A percentile compares a stretch with the other conserved stretches of the same genome.
Evolutionary conservation across 2,329 filamentous ascomycete genomes (phyloP).

Genomic region (Graphiopsis chlorocephala): DNA sequence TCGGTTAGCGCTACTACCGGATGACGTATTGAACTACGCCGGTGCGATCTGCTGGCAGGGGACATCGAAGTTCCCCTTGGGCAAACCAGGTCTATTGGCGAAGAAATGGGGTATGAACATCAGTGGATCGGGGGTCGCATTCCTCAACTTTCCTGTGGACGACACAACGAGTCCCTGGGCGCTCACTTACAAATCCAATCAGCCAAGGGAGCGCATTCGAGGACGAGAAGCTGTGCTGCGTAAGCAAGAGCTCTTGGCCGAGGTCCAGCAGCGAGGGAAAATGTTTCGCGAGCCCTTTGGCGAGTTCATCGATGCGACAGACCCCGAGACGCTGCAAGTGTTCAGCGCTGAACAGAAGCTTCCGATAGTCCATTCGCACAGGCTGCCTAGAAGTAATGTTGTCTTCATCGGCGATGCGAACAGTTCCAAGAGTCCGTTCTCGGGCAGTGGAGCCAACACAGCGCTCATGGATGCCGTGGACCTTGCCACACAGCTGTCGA

Average conservation of each 20-base stretch:
- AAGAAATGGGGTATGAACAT: conserved; percentile 23
- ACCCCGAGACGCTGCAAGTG: conserved; percentile 37
- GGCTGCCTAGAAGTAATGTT: conserved; percentile 21
- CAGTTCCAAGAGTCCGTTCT: conserved; percentile 51
- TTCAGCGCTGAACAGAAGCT: conserved; percentile 47
- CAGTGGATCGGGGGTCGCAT: conserved; percentile 37
- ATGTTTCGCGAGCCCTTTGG: conserved; percentile 41
- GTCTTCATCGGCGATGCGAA: conserved; percentile 53
- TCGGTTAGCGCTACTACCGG: conserved; percentile 10
- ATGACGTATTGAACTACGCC: conserved; percentile 15
- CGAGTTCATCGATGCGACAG: conserved; percentile 41
- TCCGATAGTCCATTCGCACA: conserved; percentile 41
- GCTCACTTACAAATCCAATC: conserved; percentile 35
- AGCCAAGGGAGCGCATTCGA: conserved; percentile 14
- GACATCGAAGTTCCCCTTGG: conserved; percentile 13
- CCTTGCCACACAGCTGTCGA: conserved; percentile 42
- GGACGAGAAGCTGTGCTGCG: conserved; percentile 22
- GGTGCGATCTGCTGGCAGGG: conserved; percentile 15
- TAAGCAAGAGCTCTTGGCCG: conserved; percentile 31
- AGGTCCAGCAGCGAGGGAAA: conserved; percentile 35
- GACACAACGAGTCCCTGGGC: conserved; percentile 43
- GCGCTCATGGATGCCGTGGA: conserved; percentile 50
- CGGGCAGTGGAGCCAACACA: conserved; percentile 50
- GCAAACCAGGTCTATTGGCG: conserved; percentile 12
- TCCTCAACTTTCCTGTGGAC: conserved; percentile 49